Evolutionary conservation across 768 basidiomycete species (phyloP), one percentile per base, ranked within the genome.

Genomic region (Tricholoma sp.): DNA sequence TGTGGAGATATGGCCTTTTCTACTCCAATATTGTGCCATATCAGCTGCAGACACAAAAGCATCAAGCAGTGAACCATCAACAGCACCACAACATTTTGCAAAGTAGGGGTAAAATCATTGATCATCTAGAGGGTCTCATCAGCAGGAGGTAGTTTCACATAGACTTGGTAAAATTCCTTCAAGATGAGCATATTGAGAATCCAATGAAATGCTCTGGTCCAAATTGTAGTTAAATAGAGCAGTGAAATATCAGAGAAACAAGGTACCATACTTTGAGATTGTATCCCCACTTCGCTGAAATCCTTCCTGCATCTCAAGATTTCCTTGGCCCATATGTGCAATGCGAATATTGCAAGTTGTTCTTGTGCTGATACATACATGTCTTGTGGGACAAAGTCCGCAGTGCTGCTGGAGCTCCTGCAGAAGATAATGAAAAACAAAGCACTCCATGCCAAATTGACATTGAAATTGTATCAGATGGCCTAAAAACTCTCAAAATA

Each of bases 1-100:
- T 41, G 74, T 74, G 0, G 74, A 66, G 4, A 78, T 54, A 10
- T 61, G 50, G 12, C 74, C 74, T 55, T 76, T 74, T 5, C 64
- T 59, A 58, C 70, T 67, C 1, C 62, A 55, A 39, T 55, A 56
- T 5, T 37, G 37, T 18, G 58, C 22, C 27, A 55, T 54, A 24
- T 64, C 64, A 12, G 10, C 60, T 18, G 45, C 57, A 9, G 64
- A 29, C 0, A 61, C 61, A 31, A 50, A 63, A 4, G 62, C 63
- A 57, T 59, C 52, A 35, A 74, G 61, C 24, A 72, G 67, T 0
- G 71, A 67, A 3, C 76, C 69, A 64, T 76, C 73, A 53, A 76
- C 65, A 0, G 72, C 68, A 4, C 71, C 70, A 47, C 68, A 47
- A 27, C 66, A 66, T 24, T 67, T 59, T 31, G 58, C 49, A 50